These are phyloP conservation scores for Trichomonas vaginalis DNA, from an alignment of 208 protist species.

Conservation along the genomic window DNA sequence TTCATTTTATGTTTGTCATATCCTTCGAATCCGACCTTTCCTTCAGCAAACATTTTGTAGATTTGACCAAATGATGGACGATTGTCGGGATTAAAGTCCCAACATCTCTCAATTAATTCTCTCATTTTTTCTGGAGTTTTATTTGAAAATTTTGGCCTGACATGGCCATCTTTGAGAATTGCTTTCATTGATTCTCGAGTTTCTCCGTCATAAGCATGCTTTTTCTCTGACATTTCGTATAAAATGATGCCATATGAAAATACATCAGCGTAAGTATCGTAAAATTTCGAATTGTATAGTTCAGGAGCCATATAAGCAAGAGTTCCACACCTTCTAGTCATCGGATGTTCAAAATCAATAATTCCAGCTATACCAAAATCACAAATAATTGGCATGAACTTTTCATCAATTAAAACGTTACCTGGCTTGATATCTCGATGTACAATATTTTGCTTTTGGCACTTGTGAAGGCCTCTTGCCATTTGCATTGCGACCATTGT, in stretches of 20 bases:
- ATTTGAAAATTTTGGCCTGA: background rate
- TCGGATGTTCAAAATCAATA: background rate
- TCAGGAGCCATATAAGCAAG: background rate
- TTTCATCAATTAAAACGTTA: background rate
- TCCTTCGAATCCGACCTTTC: background rate
- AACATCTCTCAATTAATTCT: background rate
- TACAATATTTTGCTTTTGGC: background rate
- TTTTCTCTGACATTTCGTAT: background rate
- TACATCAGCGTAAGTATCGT: background rate
- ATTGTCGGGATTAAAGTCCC: background rate
- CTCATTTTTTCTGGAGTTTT: background rate
- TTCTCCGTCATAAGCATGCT: background rate
- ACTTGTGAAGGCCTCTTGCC: background rate
- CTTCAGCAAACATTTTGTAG: background rate
- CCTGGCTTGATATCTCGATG: background rate
- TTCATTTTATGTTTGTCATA: background rate
- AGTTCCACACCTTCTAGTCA: background rate
- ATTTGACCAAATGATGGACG: background rate
- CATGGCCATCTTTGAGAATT: background rate
- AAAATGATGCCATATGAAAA: background rate
- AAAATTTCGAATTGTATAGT: background rate
- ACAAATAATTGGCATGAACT: background rate
- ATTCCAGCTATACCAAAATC: background rate
- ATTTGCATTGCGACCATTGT: background rate
- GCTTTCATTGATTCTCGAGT: background rate